Evolutionary conservation across 2,329 filamentous ascomycete genomes (phyloP).

Genomic region (Fusarium sp.): DNA sequence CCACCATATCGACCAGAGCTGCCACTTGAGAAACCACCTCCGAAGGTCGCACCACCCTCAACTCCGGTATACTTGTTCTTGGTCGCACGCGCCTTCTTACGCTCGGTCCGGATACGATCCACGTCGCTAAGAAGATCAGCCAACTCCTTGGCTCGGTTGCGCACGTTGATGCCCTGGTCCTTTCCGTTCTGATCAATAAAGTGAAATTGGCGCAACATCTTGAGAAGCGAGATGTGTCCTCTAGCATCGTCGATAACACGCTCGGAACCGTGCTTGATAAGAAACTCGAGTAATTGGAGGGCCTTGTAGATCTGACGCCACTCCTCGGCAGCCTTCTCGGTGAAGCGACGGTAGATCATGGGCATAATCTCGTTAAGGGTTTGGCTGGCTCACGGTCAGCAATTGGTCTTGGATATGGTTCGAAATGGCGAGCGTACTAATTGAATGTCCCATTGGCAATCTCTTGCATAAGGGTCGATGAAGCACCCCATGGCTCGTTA

Average conservation of each 20-base stretch:
- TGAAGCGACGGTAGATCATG: slow-evolving; percentile 99
- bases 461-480: slow-evolving; percentile 90
- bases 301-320: slow-evolving; percentile 99
- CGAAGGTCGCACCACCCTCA: slow-evolving; percentile 77
- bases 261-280: slow-evolving; percentile 98
- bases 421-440: slow-evolving; percentile 74
- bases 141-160: slow-evolving; percentile 95
- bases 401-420: slow-evolving; percentile 28
- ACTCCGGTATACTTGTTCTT: slow-evolving; percentile 96
- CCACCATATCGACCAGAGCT: slow-evolving; percentile 77
- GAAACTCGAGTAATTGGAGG: slow-evolving; percentile 93
- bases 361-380: slow-evolving; percentile 99
- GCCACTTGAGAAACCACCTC: slow-evolving; percentile 64
- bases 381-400: slow-evolving; percentile 68
- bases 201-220: slow-evolving; percentile 99
- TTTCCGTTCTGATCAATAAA: slow-evolving; percentile 97
- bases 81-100: slow-evolving; percentile 90
- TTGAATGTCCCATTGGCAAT: slow-evolving; percentile 98
- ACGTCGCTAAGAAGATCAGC: slow-evolving; percentile 93
- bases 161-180: slow-evolving; percentile 97
- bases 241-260: slow-evolving; percentile 96
- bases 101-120: slow-evolving; percentile 81
- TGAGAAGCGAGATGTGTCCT: slow-evolving; percentile 91
- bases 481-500: slow-evolving; percentile 96
- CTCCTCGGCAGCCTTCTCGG: slow-evolving; percentile 96